These are phyloP conservation scores for Teunomyces aglyptinius DNA, from an alignment of 805 yeast species.

Conservation along the genomic window DNA sequence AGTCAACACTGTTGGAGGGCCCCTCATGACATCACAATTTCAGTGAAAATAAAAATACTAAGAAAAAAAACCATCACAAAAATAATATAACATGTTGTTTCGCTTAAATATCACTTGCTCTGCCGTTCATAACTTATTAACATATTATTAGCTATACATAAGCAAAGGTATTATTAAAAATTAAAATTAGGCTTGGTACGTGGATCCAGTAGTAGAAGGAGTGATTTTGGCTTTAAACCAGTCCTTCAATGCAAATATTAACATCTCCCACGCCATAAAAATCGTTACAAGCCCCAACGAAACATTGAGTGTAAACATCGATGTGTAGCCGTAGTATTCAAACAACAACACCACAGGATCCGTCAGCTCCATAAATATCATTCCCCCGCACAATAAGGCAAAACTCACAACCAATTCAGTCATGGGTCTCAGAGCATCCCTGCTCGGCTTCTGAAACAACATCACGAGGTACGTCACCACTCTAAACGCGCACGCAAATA, in stretches of 20 bases:
- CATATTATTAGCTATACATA: not conserved
- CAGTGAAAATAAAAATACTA: not conserved
- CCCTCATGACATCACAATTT: not conserved
- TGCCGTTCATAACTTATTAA: not conserved
- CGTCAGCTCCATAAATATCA: conserved; percentile 88
- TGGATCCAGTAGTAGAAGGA: not conserved
- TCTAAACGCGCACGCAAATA: conserved; percentile 81
- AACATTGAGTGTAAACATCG: conserved; percentile 89
- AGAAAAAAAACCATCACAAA: too few species aligned
- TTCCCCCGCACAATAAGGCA: conserved; percentile 82
- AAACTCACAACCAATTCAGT: conserved; percentile 82
- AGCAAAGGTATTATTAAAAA: not conserved
- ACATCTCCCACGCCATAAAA: conserved; percentile 86
- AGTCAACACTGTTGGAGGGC: too few species aligned
- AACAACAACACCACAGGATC: conserved; percentile 80
- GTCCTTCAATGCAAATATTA: conserved; percentile 60
- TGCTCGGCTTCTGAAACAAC: conserved; percentile 34
- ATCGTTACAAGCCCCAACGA: conserved; percentile 76
- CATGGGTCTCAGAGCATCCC: conserved; percentile 55
- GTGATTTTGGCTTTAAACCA: conserved; percentile 29
- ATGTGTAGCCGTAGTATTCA: conserved; percentile 77
- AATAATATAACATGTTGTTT: not conserved
- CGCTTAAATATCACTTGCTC: not conserved
- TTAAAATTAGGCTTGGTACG: not conserved
- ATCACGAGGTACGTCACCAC: conserved; percentile 58